These are phyloP conservation scores for Tarenaya hassleriana DNA, from an alignment of 345 rosid species.

Conservation along the genomic window DNA sequence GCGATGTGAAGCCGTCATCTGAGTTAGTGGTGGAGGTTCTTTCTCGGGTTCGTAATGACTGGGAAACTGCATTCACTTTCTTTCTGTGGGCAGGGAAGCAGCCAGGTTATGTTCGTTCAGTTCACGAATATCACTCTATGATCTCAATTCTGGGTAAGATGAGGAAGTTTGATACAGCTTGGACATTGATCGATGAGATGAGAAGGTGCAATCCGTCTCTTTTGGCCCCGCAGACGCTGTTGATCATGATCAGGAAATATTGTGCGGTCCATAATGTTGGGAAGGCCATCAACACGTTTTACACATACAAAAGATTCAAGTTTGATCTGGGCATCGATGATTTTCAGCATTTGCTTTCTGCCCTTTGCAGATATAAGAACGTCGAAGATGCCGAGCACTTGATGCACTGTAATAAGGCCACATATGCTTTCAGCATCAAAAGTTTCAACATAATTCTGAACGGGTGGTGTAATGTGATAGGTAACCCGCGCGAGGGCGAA, in stretches of 20 bases:
- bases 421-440: slow-evolving; percentile 63
- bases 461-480: slow-evolving; percentile 83
- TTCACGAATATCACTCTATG: slow-evolving; percentile 69
- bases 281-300: slow-evolving; percentile 71
- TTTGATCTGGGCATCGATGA: slow-evolving; percentile 64
- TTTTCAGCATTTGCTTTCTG: slow-evolving; percentile 83
- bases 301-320: slow-evolving; percentile 54
- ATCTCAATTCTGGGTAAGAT: slow-evolving; percentile 75
- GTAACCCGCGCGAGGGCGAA: slow-evolving; percentile 68
- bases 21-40: slow-evolving; percentile 69
- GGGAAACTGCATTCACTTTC: slow-evolving; percentile 87
- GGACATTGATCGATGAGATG: slow-evolving; percentile 86
- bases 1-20: slow-evolving; percentile 42
- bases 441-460: slow-evolving; percentile 79
- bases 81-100: slow-evolving; percentile 78
- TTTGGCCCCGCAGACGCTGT: slow-evolving; percentile 63
- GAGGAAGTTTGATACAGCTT: slow-evolving; percentile 91
- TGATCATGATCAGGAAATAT: slow-evolving; percentile 84
- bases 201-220: slow-evolving; percentile 47
- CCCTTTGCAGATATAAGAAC: slow-evolving; percentile 87
- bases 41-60: slow-evolving; percentile 64
- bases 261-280: slow-evolving; percentile 84
- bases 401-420: slow-evolving; percentile 62
- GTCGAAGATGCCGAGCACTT: slow-evolving; percentile 91
- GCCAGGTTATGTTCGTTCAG: slow-evolving; percentile 44